Percentiles rank a stretch among this genome's conserved stretches.
Conservation (phyloP, 2,329 filamentous ascomycete species). For the Clonostachys rhizophaga region DNA sequence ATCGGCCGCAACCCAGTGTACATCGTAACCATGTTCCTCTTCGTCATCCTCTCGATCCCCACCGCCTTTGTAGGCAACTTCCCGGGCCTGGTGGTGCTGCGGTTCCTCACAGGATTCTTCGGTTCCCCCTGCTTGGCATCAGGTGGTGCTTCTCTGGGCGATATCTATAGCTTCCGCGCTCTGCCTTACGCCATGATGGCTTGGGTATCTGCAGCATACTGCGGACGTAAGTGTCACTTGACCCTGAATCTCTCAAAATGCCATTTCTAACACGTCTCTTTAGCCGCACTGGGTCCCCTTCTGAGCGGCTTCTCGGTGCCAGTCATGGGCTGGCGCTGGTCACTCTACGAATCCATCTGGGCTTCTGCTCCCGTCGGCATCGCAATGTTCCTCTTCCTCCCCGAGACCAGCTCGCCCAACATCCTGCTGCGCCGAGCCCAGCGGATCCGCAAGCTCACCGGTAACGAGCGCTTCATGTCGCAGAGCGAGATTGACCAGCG, state of each 20-base stretch:
- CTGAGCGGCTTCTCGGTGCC: constrained; percentile 56
- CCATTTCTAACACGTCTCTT: constrained; percentile 12
- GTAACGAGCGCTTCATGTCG: constrained; percentile 49
- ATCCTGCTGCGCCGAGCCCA: constrained; percentile 57
- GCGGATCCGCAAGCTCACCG: constrained; percentile 57
- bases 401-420: constrained; percentile 56
- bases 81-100: constrained; percentile 56
- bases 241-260: constrained; percentile 26
- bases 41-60: constrained; percentile 62
- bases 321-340: constrained; percentile 59
- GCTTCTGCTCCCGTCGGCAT: constrained; percentile 52
- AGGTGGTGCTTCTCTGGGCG: constrained; percentile 44
- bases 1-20: constrained; percentile 67
- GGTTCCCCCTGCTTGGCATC: constrained; percentile 62
- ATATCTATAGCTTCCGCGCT: constrained; percentile 49
- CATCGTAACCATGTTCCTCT: constrained; percentile 62
- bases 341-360: constrained; percentile 60
- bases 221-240: constrained; percentile 26
- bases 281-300: constrained; percentile 53
- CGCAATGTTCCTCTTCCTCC: constrained; percentile 57
- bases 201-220: constrained; percentile 52
- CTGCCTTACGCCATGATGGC: constrained; percentile 54
- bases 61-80: constrained; percentile 60
- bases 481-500: constrained; percentile 61
- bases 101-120: constrained; percentile 64